Percentiles rank a stretch among this genome's conserved stretches.
Evolutionary conservation across 2,329 filamentous ascomycete genomes (phyloP).

Genomic region (Neonectria hederae): DNA sequence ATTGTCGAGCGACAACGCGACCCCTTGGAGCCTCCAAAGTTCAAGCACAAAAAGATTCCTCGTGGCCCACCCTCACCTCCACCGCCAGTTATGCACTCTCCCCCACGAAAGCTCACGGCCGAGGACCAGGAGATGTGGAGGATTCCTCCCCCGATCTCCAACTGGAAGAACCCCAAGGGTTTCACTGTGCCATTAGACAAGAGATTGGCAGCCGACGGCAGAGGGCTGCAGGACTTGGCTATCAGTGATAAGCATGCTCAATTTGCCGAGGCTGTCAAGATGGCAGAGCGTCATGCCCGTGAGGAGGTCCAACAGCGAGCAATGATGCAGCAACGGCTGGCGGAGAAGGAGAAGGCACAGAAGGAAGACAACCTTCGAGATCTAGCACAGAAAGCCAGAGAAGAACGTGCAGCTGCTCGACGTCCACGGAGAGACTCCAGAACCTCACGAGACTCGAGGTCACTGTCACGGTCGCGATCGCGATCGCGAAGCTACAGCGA

Average conservation of each 20-base stretch:
- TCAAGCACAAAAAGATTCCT: constrained; percentile 99
- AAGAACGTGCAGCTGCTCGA: constrained; percentile 72
- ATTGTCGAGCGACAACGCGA: constrained; percentile 95
- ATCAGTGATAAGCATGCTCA: constrained; percentile 99
- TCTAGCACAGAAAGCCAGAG: constrained; percentile 89
- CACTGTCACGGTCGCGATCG: constrained; percentile 50
- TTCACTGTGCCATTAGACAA: constrained; percentile 97
- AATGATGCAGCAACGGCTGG: constrained; percentile 93
- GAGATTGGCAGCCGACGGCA: constrained; percentile 90
- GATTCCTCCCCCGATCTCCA: constrained; percentile 86
- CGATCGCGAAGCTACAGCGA: constrained; percentile 61
- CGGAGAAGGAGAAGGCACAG: constrained; percentile 94
- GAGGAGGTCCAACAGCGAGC: constrained; percentile 94
- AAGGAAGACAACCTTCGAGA: constrained; percentile 92
- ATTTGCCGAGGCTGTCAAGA: constrained; percentile 92
- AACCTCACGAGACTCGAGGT: constrained; percentile 52
- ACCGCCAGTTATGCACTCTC: constrained; percentile 93
- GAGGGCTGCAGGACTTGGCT: constrained; percentile 89
- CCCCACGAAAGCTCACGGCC: constrained; percentile 92
- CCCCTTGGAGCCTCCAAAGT: constrained; percentile 96
- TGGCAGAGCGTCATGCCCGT: constrained; percentile 91
- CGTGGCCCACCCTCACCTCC: constrained; percentile 91
- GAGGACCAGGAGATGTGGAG: constrained; percentile 98
- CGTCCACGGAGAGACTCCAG: constrained; percentile 52
- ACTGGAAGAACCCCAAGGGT: constrained; percentile 99